Percentiles rank a stretch among this genome's conserved stretches.
Conservation (phyloP, 176 grass and related monocot genomes). For the Phoenix roebelenii region DNA sequence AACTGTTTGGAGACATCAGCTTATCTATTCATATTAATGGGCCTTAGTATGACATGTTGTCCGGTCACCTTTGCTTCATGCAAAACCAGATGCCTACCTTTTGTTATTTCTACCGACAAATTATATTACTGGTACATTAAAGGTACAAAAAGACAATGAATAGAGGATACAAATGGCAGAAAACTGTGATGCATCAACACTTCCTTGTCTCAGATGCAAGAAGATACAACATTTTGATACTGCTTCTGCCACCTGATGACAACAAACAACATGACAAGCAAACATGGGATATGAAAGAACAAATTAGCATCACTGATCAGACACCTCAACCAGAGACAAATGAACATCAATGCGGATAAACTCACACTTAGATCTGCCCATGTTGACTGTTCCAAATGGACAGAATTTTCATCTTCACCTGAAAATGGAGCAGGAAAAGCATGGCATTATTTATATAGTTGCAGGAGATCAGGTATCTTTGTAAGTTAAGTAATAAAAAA, state of each 20-base stretch:
- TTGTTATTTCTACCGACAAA: too few relatives aligned
- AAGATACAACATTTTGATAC: slow-evolving; percentile 64
- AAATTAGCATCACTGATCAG: too few relatives aligned
- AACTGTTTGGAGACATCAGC: too few relatives aligned
- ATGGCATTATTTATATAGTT: background rate
- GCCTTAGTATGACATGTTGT: too few relatives aligned
- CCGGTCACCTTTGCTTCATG: too few relatives aligned
- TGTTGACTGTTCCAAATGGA: slow-evolving; percentile 54
- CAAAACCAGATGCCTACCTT: too few relatives aligned
- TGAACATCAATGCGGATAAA: background rate
- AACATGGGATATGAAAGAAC: too few relatives aligned
- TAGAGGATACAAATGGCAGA: slow-evolving; percentile 99
- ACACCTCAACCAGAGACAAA: too few relatives aligned
- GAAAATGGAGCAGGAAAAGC: slow-evolving; percentile 15
- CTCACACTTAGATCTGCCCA: slow-evolving; percentile 56
- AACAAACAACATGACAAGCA: too few relatives aligned
- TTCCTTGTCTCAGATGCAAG: slow-evolving; percentile 72
- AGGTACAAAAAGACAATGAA: background rate
- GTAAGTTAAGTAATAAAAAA: too few relatives aligned
- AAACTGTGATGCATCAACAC: slow-evolving; percentile 77
- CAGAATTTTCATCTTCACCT: slow-evolving; percentile 68
- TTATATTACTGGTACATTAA: background rate
- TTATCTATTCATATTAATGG: too few relatives aligned
- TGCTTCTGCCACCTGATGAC: slow-evolving; percentile 49
- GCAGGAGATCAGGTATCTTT: too few relatives aligned